Evolutionary conservation across 2,329 filamentous ascomycete species (phyloP).

Genomic region (Diaporthe citri): DNA sequence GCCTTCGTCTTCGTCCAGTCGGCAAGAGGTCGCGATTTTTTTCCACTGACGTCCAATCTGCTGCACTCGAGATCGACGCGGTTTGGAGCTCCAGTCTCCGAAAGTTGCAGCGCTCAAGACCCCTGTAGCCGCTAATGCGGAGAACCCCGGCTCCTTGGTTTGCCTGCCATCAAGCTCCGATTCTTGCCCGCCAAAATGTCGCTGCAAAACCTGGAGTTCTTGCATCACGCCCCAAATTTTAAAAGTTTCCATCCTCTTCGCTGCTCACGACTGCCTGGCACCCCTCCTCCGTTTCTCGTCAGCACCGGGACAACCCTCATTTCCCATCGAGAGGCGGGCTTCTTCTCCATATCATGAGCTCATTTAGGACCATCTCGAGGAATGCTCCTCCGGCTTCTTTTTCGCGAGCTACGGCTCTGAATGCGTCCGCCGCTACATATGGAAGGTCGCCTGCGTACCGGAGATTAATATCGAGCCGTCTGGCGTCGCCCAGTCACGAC

Average conservation of each 20-base stretch:
- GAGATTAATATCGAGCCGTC: conserved; percentile 56
- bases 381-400: conserved; percentile 58
- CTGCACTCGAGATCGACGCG: conserved; percentile 7
- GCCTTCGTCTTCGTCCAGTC: conserved; percentile 13
- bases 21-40: conserved; percentile 38
- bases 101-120: conserved; percentile 20
- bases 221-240: conserved; percentile 36
- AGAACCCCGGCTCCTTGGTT: conserved; percentile 8
- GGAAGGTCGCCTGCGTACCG: conserved; percentile 62
- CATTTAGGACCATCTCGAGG: conserved; percentile 57
- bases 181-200: conserved; percentile 34
- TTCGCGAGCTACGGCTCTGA: conserved; percentile 55
- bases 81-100: conserved; percentile 22
- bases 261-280: neutral
- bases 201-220: conserved; percentile 37
- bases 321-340: conserved; percentile 43
- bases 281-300: conserved; percentile 19
- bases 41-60: conserved; percentile 6
- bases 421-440: conserved; percentile 49
- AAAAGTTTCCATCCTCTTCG: conserved; percentile 20
- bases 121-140: conserved; percentile 36
- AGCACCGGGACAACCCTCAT: conserved; percentile 13
- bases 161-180: conserved; percentile 39
- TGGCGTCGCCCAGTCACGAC: conserved; percentile 46
- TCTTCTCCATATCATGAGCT: conserved; percentile 57